phyloP scores from a whole-genome alignment of 768 basidiomycete genomes.

The Leccinum imitatum region DNA sequence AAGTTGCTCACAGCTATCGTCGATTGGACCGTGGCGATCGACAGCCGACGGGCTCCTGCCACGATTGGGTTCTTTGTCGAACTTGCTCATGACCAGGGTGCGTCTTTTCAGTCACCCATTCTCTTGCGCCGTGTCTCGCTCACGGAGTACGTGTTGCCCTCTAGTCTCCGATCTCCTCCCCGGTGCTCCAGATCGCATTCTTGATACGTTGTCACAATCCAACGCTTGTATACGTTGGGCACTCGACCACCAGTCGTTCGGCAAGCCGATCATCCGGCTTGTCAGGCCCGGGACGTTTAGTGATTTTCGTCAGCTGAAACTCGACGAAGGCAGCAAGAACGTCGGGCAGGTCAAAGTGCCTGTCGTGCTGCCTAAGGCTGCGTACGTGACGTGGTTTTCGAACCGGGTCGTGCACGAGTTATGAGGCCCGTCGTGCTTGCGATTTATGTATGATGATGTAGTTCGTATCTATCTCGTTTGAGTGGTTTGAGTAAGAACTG shows the following conservation, averaged over 20 bases:
- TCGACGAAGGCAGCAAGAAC: background rate
- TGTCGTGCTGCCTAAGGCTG: background rate
- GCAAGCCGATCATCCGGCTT: background rate
- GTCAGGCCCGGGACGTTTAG: background rate
- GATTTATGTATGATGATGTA: too few relatives aligned
- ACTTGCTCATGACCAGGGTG: background rate
- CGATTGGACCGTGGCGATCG: background rate
- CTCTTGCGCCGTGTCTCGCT: background rate
- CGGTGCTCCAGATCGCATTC: background rate
- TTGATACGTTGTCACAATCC: background rate
- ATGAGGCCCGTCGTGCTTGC: background rate
- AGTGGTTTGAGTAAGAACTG: too few relatives aligned
- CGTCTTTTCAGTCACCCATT: background rate
- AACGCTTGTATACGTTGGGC: background rate
- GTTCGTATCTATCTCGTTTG: too few relatives aligned
- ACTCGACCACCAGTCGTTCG: background rate
- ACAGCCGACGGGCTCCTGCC: background rate
- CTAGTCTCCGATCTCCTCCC: background rate
- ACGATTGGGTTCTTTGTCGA: background rate
- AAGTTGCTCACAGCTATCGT: background rate
- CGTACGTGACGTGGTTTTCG: background rate
- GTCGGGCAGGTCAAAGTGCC: background rate
- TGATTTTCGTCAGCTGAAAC: background rate
- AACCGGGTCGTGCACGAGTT: background rate
- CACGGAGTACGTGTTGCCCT: background rate